These are phyloP conservation scores for Pseudotsuga menziesii DNA, from an alignment of 75 land plant genomes.

Conservation along the genomic window DNA sequence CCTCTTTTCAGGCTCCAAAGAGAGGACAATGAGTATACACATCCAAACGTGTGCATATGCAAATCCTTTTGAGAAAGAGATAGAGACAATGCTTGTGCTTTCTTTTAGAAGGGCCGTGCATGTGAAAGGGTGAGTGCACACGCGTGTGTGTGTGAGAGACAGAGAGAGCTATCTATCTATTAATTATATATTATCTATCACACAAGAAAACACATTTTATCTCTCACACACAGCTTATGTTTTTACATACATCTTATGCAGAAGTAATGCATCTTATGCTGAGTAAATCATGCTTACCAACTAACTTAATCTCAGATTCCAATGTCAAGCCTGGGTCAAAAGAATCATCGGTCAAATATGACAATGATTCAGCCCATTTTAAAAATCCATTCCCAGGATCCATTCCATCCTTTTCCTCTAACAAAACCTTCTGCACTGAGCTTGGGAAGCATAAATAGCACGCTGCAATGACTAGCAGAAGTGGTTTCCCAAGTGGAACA, in stretches of 20 bases:
- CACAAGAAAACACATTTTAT: too few species aligned
- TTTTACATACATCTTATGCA: not conserved
- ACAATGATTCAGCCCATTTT: constrained; percentile 51
- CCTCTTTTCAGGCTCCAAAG: too few species aligned
- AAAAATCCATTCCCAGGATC: constrained; percentile 30
- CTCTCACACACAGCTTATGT: not conserved
- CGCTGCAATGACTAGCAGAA: constrained; percentile 56
- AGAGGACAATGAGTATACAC: too few species aligned
- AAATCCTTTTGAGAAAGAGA: too few species aligned
- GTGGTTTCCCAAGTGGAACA: constrained; percentile 64
- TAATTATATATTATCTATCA: too few species aligned
- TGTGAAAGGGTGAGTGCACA: too few species aligned
- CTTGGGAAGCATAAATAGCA: constrained; percentile 65
- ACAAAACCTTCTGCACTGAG: constrained; percentile 42
- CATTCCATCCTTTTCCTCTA: constrained; percentile 17
- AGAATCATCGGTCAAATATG: constrained; percentile 17
- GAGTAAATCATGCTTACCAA: constrained; percentile 35
- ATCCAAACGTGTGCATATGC: too few species aligned
- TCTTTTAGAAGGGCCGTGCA: too few species aligned
- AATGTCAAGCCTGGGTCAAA: constrained; percentile 38
- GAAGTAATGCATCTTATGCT: not conserved
- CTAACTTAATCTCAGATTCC: constrained; percentile 64
- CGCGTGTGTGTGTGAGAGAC: too few species aligned
- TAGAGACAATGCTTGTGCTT: too few species aligned
- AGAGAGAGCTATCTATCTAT: too few species aligned